Evolutionary conservation across 1,284 basidiomycete genomes (phyloP).

Genomic region (Takashimella koratensis): DNA sequence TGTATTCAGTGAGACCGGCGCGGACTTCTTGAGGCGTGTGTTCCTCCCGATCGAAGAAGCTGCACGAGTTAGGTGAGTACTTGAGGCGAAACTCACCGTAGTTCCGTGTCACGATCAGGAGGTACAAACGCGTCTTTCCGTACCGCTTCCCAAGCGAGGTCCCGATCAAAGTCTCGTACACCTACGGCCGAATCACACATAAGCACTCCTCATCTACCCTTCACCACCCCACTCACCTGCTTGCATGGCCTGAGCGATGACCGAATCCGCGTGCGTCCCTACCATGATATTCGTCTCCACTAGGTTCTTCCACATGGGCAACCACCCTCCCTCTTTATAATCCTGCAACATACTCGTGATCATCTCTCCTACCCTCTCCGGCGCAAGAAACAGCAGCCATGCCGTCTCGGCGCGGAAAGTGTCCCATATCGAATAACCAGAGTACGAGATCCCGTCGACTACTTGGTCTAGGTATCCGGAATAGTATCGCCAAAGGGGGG

Average conservation of each 20-base stretch:
- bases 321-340: conserved; percentile 69
- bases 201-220: not conserved
- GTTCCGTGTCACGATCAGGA: conserved; percentile 60
- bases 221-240: conserved; percentile 19
- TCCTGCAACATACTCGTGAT: conserved; percentile 76
- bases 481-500: conserved; percentile 59
- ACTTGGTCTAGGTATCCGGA: conserved; percentile 54
- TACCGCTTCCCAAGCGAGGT: conserved; percentile 69
- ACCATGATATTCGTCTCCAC: conserved; percentile 60
- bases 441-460: conserved; percentile 65
- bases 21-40: conserved; percentile 75
- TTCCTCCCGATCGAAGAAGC: conserved; percentile 72
- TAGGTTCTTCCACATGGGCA: conserved; percentile 89
- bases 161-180: conserved; percentile 58
- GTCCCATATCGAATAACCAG: conserved; percentile 82
- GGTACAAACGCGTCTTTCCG: conserved; percentile 63
- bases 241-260: conserved; percentile 73
- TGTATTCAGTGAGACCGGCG: conserved; percentile 69
- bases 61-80: conserved; percentile 22
- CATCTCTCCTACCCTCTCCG: conserved; percentile 70
- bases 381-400: conserved; percentile 70
- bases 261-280: conserved; percentile 72
- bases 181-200: conserved; percentile 13
- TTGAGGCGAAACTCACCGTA: conserved; percentile 52
- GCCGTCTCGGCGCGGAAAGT: conserved; percentile 75